Evolutionary conservation across 176 grass and related monocot genomes (phyloP), one percentile per base, ranked within the genome.

Genomic region (Triticum monococcum): DNA sequence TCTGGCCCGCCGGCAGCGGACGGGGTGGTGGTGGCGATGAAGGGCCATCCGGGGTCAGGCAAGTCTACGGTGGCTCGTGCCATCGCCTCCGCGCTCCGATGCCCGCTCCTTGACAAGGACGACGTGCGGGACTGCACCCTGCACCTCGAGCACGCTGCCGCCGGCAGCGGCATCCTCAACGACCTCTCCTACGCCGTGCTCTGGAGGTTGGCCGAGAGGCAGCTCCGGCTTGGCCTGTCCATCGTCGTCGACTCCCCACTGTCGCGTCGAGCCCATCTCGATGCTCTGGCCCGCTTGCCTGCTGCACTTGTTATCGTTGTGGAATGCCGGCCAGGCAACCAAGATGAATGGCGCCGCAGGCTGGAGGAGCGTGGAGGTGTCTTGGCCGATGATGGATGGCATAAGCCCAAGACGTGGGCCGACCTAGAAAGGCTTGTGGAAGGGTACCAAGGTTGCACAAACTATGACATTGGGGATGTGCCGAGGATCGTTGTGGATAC

Each of bases 31-130:
- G 90, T 94, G 78, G 92, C 90, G 40, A 94, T 98, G 96, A 98
- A 98, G 72, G 96, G 96, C 8, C 96, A 98, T 68, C 93, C 92
- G 0, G 96, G 93, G 31, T 94, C 93, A 1, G 96, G 96, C 46
- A 98, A 98, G 83, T 96, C 96, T 46, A 98, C 93, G 46, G 84
- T 89, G 63, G 96, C 91, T 23, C 72, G 52, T 12, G 91, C 90
- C 80, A 57, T 94, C 75, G 88, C 93, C 4, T 25, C 87, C 2
- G 52, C 79, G 12, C 90, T 95, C 67, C 35, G 69, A 41, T 86
- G 90, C 70, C 88, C 93, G 3, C 93, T 98, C 33, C 92, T 96
- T 31, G 96, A 98, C 81, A 98, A 98, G 83, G 93, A 98, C 82
- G 96, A 98, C 46, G 87, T 98, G 70, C 85, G 96, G 81, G 91